A percentile compares a stretch with the other conserved stretches of the same genome.
Conservation (phyloP, 2,329 filamentous ascomycete species). For the Mariannaea elegans region DNA sequence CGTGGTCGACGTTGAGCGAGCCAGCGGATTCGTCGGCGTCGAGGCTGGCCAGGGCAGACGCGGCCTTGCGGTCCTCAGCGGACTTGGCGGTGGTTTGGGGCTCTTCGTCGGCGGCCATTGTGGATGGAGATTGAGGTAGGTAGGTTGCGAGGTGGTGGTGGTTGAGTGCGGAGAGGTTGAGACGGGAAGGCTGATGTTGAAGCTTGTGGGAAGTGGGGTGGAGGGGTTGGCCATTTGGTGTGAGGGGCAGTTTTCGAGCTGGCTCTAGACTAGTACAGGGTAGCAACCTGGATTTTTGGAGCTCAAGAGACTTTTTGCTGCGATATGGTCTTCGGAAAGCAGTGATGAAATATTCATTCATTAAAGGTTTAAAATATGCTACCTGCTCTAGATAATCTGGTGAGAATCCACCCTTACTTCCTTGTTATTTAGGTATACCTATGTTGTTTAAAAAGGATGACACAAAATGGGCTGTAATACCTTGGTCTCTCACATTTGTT, state of each 20-base stretch:
- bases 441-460: too few relatives aligned
- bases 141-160: background rate
- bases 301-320: background rate
- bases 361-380: too few relatives aligned
- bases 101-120: conserved; percentile 67
- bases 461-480: too few relatives aligned
- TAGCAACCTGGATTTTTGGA: background rate
- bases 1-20: conserved; percentile 70
- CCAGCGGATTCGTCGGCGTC: conserved; percentile 59
- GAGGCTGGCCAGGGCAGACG: conserved; percentile 76
- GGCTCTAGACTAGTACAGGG: background rate
- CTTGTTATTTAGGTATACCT: too few relatives aligned
- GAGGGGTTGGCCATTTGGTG: conserved; percentile 7
- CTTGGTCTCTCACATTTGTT: too few relatives aligned
- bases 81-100: conserved; percentile 63
- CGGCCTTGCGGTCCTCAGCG: conserved; percentile 81
- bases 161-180: conserved; percentile 40
- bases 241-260: conserved; percentile 7
- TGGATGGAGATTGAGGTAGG: conserved; percentile 54
- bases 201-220: conserved; percentile 62
- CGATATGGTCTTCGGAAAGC: background rate
- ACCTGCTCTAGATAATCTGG: too few relatives aligned
- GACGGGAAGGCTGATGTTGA: conserved; percentile 63
- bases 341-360: too few relatives aligned
- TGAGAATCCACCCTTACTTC: too few relatives aligned